Base-by-base conservation (phyloP, 768 basidiomycete genomes). In the Hebeloma cylindrosporum region DNA sequence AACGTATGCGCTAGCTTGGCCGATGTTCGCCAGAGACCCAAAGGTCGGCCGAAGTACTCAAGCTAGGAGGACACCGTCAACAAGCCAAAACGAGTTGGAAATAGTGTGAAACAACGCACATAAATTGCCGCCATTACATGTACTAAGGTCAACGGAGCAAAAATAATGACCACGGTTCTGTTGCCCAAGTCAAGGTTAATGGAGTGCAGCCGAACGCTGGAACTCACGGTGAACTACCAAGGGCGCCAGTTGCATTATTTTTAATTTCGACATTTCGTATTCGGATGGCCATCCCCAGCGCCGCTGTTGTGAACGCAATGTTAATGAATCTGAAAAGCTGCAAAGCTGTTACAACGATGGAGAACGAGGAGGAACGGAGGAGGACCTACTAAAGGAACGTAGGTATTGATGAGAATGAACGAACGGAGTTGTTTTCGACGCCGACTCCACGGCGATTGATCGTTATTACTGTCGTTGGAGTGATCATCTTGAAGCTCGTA, bases 1-100 rank as follows among this genome's bases (percentile, higher is more conserved):
- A 94, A 78, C 5, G 92, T 94, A 59, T 93, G 85, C 2, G 86
- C 80, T 27, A 93, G 78, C 65, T 94, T 94, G 38, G 73, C 81
- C 23, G 89, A 90, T 23, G 93, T 92, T 40, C 79, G 76, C 93
- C 93, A 95, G 22, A 95, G 71, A n/a, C 93, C 93, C 17, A 95
- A 70, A 5, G 93, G 93, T 26, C 86, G 82, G 29, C 93, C 88
- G 58, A 93, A 93, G 67, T 96, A 96, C 67, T 95, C 93, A 45
- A 93, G 73, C 91, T 93, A 58, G 22, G 13, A 32, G 40, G 29
- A 13, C 28, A 57, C 40, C 50, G 54, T 49, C 51, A 45, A 54
- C 43, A 5, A n/a, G 35, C 11, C 5, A 11, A 32, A 4, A 44
- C 27, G 31, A 34, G 34, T 4, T 20, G n/a, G 11, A 18, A 17